Percentiles rank a stretch among this genome's conserved stretches.
Evolutionary conservation across 106 monocot species (phyloP).

Genomic region (Iris macrosiphon): DNA sequence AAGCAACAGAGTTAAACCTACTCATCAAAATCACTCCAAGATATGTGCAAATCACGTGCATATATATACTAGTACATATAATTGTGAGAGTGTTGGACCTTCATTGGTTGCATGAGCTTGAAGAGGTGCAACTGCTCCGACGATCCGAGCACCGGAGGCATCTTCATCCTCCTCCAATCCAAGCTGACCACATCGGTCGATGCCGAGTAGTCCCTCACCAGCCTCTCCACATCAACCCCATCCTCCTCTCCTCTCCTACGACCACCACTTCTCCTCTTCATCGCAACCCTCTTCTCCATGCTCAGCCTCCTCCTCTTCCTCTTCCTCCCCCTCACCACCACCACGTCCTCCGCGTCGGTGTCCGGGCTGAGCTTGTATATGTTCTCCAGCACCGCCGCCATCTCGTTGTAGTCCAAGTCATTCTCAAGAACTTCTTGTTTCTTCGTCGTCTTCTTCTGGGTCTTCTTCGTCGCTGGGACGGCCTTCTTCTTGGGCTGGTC

Average conservation of each 20-base stretch:
- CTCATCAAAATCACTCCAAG: too few relatives aligned
- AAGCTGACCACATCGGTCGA: conserved; percentile 54
- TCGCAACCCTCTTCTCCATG: conserved; percentile 47
- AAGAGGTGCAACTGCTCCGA: conserved; percentile 59
- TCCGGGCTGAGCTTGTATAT: conserved; percentile 84
- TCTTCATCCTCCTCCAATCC: conserved; percentile 92
- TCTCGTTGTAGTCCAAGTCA: conserved; percentile 67
- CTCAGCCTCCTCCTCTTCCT: conserved; percentile 31
- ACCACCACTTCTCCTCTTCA: neutral
- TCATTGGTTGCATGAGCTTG: conserved; percentile 87
- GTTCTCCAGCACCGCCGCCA: conserved; percentile 82
- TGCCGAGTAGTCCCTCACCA: conserved; percentile 58
- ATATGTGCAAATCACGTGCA: too few relatives aligned
- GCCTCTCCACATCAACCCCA: conserved; percentile 19
- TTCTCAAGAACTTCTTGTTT: neutral
- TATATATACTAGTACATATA: too few relatives aligned
- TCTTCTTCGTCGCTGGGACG: neutral
- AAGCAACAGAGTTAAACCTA: too few relatives aligned
- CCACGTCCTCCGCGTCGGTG: conserved; percentile 32
- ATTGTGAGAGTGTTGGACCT: too few relatives aligned
- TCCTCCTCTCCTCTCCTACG: conserved; percentile 1
- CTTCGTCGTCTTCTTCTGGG: neutral
- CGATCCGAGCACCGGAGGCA: conserved; percentile 69
- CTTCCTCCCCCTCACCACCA: neutral
- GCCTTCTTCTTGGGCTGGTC: neutral